A percentile compares a stretch with the other conserved stretches of the same genome.
Evolutionary conservation across 2,329 filamentous ascomycete species (phyloP).

Genomic region (Grosmannia clavigera): DNA sequence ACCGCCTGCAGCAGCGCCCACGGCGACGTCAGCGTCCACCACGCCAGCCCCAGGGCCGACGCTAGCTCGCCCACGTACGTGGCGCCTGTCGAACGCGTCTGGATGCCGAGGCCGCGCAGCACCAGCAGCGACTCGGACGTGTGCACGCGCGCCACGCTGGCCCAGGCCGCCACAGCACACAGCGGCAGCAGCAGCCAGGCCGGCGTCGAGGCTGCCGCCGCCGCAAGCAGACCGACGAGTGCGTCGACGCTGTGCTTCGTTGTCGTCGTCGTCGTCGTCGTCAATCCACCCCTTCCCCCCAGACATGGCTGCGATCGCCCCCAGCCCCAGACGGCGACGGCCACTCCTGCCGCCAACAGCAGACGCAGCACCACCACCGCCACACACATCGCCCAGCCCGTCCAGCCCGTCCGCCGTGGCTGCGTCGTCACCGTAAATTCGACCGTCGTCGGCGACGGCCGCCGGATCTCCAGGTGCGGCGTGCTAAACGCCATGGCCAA

Average conservation of each 20-base stretch:
- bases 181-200: constrained; percentile 24
- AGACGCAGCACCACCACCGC: constrained; percentile 32
- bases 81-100: constrained; percentile 62
- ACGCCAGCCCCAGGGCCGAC: constrained; percentile 16
- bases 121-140: constrained; percentile 76
- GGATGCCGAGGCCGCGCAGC: constrained; percentile 77
- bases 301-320: too few relatives aligned
- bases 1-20: not conserved
- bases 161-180: constrained; percentile 26
- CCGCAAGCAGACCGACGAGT: constrained; percentile 15
- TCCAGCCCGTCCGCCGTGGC: constrained; percentile 24
- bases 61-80: constrained; percentile 42
- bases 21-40: constrained; percentile 19
- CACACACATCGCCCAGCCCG: constrained; percentile 26
- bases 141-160: constrained; percentile 33
- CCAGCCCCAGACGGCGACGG: constrained; percentile 39
- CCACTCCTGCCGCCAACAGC: constrained; percentile 26
- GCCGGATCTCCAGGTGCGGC: constrained; percentile 48
- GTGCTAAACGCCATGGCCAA: constrained; percentile 46
- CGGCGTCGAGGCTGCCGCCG: constrained; percentile 24
- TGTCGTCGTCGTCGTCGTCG: too few relatives aligned
- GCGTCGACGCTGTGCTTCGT: constrained; percentile 2
- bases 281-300: not conserved
- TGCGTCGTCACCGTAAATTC: constrained; percentile 85
- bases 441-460: constrained; percentile 77